A percentile compares a stretch with the other conserved stretches of the same genome.
These are phyloP conservation scores for Talaromyces sp. DNA, from an alignment of 2,329 filamentous ascomycete species.

Conservation along the genomic window DNA sequence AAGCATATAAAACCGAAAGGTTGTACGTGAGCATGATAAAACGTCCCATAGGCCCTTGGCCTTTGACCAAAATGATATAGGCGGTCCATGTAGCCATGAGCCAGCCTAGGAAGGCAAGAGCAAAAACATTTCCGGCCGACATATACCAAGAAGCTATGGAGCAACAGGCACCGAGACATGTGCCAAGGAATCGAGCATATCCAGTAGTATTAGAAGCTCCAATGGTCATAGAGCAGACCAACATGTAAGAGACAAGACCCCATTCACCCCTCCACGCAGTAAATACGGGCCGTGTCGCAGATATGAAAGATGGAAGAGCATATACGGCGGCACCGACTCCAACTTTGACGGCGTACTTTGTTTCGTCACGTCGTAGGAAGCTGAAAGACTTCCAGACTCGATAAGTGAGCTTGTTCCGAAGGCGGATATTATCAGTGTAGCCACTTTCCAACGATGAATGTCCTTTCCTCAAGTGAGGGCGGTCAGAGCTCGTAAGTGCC, in stretches of 20 bases:
- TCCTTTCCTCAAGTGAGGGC: constrained; percentile 4
- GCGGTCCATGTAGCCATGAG: constrained; percentile 78
- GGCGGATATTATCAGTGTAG: constrained; percentile 10
- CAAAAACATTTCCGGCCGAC: constrained; percentile 67
- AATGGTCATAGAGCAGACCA: constrained; percentile 96
- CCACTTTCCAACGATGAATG: constrained; percentile 12
- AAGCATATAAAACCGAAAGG: constrained; percentile 88
- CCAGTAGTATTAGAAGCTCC: constrained; percentile 94
- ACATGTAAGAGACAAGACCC: constrained; percentile 95
- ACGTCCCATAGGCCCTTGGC: constrained; percentile 83
- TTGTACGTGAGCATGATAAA: constrained; percentile 97
- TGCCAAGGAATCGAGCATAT: constrained; percentile 79
- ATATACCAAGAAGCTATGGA: constrained; percentile 76
- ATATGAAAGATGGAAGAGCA: constrained; percentile 83
- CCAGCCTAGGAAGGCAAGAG: constrained; percentile 78
- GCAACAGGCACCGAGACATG: constrained; percentile 71
- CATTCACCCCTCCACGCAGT: constrained; percentile 91
- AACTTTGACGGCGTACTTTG: constrained; percentile 85
- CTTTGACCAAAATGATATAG: constrained; percentile 79
- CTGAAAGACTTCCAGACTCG: constrained; percentile 54
- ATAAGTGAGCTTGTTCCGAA: constrained; percentile 40
- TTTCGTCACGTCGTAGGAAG: constrained; percentile 61
- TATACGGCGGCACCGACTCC: constrained; percentile 85
- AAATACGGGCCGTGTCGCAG: constrained; percentile 73
- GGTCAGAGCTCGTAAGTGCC: background rate